These are phyloP conservation scores for Starmera quercuum DNA, from an alignment of 805 yeast species.

Conservation along the genomic window DNA sequence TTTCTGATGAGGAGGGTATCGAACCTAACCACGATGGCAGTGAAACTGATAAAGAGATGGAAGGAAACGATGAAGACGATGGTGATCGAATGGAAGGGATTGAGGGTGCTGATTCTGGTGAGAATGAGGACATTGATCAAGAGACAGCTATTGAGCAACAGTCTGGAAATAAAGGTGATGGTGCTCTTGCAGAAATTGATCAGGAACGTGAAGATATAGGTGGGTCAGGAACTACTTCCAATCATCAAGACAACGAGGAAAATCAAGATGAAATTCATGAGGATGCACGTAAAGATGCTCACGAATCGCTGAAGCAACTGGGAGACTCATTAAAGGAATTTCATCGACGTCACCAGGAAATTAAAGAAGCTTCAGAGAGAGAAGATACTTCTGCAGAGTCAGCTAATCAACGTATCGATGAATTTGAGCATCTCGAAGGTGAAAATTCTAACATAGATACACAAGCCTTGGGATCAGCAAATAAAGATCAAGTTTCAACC, in stretches of 20 bases:
- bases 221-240: slow-evolving; percentile 47
- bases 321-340: slow-evolving; percentile 91
- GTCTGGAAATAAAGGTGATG: slow-evolving; percentile 54
- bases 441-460: slow-evolving; percentile 73
- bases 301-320: slow-evolving; percentile 74
- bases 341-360: slow-evolving; percentile 85
- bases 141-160: slow-evolving; percentile 56
- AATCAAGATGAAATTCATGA: slow-evolving; percentile 36
- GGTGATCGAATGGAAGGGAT: slow-evolving; percentile 43
- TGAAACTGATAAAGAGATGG: slow-evolving; percentile 28
- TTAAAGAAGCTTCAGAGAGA: slow-evolving; percentile 53
- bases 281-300: slow-evolving; percentile 56
- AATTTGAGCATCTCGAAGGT: slow-evolving; percentile 77
- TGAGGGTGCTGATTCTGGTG: slow-evolving; percentile 41
- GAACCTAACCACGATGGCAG: slow-evolving; percentile 24
- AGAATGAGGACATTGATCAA: slow-evolving; percentile 40
- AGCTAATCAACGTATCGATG: slow-evolving; percentile 70
- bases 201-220: slow-evolving; percentile 65
- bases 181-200: slow-evolving; percentile 46
- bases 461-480: slow-evolving; percentile 90
- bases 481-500: slow-evolving; percentile 66
- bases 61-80: slow-evolving; percentile 33
- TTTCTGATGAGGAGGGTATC: slow-evolving; percentile 24
- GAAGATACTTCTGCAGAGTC: slow-evolving; percentile 42
- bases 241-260: slow-evolving; percentile 33